Conservation (phyloP, 83 land plant genomes). For the Diphasiastrum complanatum region DNA sequence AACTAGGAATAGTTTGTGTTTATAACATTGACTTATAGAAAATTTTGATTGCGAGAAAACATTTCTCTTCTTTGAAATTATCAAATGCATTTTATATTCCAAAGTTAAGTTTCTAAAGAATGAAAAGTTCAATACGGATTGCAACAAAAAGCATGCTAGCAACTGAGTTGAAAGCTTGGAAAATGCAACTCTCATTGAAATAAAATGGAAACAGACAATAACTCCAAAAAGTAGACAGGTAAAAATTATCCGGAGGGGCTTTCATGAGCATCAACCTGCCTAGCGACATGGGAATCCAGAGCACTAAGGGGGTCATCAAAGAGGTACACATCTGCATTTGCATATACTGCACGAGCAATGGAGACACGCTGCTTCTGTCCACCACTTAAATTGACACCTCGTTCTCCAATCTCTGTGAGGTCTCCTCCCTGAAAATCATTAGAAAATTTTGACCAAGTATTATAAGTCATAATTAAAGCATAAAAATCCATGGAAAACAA, state of each 20-base stretch:
- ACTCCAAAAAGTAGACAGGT: no score
- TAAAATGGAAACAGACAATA: no score
- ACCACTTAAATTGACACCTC: conserved; percentile 97
- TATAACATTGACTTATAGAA: no score
- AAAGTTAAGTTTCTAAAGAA: neutral
- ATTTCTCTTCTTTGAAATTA: no score
- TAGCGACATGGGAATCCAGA: conserved; percentile 91
- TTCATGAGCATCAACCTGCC: no score
- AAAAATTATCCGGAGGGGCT: no score
- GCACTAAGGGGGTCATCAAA: conserved; percentile 99
- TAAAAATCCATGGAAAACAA: neutral
- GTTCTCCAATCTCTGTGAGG: conserved; percentile 94
- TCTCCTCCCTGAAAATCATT: conserved; percentile 64
- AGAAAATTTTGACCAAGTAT: conserved; percentile 3
- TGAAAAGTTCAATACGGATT: neutral
- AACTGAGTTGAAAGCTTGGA: neutral
- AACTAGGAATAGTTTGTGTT: no score
- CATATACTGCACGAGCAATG: conserved; percentile 93
- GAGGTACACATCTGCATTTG: conserved; percentile 83
- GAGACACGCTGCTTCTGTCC: conserved; percentile 99
- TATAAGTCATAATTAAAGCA: neutral
- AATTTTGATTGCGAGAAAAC: no score
- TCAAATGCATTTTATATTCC: no score
- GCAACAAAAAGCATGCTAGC: neutral
- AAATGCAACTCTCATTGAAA: no score